Evolutionary conservation across 495 filamentous ascomycete species (phyloP).

Genomic region (Hypoxylon crocopeplum): DNA sequence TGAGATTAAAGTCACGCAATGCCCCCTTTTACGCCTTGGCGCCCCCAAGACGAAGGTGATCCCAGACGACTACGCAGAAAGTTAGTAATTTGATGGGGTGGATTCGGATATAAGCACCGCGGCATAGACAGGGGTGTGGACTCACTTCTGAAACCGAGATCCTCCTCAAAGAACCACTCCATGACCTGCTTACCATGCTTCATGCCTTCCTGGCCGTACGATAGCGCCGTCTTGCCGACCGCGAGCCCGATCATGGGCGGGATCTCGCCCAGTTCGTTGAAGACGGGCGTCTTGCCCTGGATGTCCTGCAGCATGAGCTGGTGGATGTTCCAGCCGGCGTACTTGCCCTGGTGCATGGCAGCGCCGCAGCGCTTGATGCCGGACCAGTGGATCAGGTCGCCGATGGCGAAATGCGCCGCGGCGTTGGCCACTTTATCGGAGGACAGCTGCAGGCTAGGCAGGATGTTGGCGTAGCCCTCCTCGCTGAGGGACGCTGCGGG

Average conservation of each 20-base stretch:
- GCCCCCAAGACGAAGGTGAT: conserved; percentile 59
- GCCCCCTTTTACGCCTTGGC: conserved; percentile 24
- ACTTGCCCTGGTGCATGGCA: conserved; percentile 71
- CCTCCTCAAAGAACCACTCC: conserved; percentile 67
- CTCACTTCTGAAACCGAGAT: conserved; percentile 67
- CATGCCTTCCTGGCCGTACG: conserved; percentile 62
- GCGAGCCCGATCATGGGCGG: conserved; percentile 72
- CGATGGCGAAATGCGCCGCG: conserved; percentile 63
- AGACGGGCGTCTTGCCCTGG: conserved; percentile 47
- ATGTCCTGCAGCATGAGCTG: conserved; percentile 57
- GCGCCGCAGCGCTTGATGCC: conserved; percentile 75
- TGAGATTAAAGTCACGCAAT: not conserved
- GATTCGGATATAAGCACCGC: no score
- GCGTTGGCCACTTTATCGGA: conserved; percentile 54
- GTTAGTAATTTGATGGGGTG: no score
- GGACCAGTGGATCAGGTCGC: conserved; percentile 63
- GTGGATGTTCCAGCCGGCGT: conserved; percentile 66
- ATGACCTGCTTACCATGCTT: conserved; percentile 63
- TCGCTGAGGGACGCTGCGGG: conserved; percentile 54
- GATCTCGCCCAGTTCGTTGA: conserved; percentile 55
- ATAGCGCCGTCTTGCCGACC: conserved; percentile 68
- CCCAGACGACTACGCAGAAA: conserved; percentile 58
- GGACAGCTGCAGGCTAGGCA: conserved; percentile 55
- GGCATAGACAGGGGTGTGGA: no score
- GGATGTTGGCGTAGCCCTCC: conserved; percentile 65